These are phyloP conservation scores for Macaranga tanarius DNA, from an alignment of 441 rosid species.

Conservation along the genomic window DNA sequence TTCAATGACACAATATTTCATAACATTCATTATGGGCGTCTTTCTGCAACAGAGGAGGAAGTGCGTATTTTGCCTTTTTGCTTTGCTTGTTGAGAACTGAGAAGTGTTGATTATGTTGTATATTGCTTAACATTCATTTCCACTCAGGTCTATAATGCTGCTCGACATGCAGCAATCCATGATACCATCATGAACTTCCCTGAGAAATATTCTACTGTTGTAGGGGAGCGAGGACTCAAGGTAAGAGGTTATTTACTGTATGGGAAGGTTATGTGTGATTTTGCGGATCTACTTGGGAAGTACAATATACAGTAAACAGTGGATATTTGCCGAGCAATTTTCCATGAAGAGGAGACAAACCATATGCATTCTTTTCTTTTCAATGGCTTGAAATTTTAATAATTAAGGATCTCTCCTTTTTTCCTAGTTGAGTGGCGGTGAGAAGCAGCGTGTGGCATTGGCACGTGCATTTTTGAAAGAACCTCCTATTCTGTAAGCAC, in stretches of 20 bases:
- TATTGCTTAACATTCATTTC: background rate
- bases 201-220: conserved; percentile 81
- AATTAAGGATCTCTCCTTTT: conserved; percentile 6
- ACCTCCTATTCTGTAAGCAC: conserved; percentile 82
- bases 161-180: conserved; percentile 92
- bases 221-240: conserved; percentile 99
- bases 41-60: conserved; percentile 90
- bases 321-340: background rate
- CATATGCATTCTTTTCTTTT: conserved; percentile 4
- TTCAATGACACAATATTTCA: conserved; percentile 95
- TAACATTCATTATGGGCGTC: conserved; percentile 91
- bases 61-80: conserved; percentile 35
- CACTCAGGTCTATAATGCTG: conserved; percentile 87
- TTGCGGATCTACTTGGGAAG: background rate
- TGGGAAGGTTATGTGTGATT: background rate
- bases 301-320: background rate
- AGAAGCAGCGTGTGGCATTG: conserved; percentile 97
- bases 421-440: conserved; percentile 96
- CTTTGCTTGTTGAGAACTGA: conserved; percentile 2
- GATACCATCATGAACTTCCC: conserved; percentile 90
- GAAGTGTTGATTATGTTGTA: conserved; percentile 1
- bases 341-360: conserved; percentile 7
- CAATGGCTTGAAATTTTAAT: conserved; percentile 16
- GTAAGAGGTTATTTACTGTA: conserved; percentile 39
- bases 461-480: conserved; percentile 95